Base-by-base conservation (phyloP, 495 filamentous ascomycete genomes). In the Trichoderma virens region DNA sequence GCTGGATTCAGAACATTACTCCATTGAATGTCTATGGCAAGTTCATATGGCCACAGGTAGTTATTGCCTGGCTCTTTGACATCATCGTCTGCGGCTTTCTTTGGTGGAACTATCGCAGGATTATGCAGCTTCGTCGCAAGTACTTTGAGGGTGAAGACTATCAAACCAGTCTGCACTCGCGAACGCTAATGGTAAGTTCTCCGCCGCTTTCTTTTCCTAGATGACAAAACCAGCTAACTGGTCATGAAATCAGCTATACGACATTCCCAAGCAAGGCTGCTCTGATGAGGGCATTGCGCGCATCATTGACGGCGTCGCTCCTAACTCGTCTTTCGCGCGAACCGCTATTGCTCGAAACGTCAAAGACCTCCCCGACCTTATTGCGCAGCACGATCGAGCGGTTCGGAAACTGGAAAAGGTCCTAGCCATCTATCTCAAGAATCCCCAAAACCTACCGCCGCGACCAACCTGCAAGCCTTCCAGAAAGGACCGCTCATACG, bases 91-190 rank as follows among this genome's bases (percentile, higher is more conserved):
- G 80, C 61, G 87, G 79, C 66, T 96, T 96, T 70, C 76, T 98
- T 23, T 98, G 92, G 91, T 86, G 83, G 76, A 97, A 96, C 69
- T 98, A 98, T 75, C 84, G 82, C 56, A 85, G 80, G 20, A 82
- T 98, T 27, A 70, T 85, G 27, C 77, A 75, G 47, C 72, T 98
- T 64, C 85, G 93, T 68, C 85, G 90, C 60, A 71, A 83, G 35
- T 97, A 96, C 71, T 93, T 96, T 69, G 80, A 92, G 68, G 95
- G 88, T 67, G 82, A 90, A 6, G 95, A 97, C 38, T 98, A 97
- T 69, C 88, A 95, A 73, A 81, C 82, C 45, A 95, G 92, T 74
- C 76, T 97, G 62, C 92, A 97, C 74, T 86, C 95, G 5, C 82
- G 95, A 65, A 97, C 93, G 2, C 75, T 98, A 69, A 93, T 98